Evolutionary conservation across 176 grass and related monocot species (phyloP), one percentile per base, ranked within the genome.

Genomic region (Alopecurus myosuroides): DNA sequence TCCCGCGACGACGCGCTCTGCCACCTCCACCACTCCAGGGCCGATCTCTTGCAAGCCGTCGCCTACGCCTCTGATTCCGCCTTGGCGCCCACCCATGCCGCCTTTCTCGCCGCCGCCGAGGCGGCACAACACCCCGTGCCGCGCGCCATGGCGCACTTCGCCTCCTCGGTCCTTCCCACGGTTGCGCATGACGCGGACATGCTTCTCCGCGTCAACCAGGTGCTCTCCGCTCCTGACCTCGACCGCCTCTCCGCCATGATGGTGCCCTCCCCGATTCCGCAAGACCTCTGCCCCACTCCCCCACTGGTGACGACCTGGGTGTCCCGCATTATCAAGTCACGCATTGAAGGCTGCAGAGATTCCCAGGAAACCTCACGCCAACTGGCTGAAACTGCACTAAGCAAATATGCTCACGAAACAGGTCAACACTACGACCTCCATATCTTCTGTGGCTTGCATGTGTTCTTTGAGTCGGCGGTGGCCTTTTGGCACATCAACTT

Each of bases 11-110:
- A 85, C 36, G 75, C 74, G 18, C 63, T 85, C 19, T 85, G 63
- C 63, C 84, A 85, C 19, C 74, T 85, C 75, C 40, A 52, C 11
- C 75, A 70, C 50, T 78, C 63, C 63, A 22, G 2, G 20, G 84
- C 36, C 19, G 20, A 68, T 36, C 63, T 78, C 2, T 52, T 6
- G 0, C 36, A 49, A 29, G 70, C 70, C 41, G 17, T 48, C 41
- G 70, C 70, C 23, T 73, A 40, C 26, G 23, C 23, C 41, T 29
- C 70, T 7, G 25, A 17, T 23, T 18, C 41, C 23, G 37, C 39
- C 37, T 8, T 40, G 22, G 11, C 22, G 36, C 37, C 68, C 37
- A 70, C 68, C 0, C 22, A 42, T 2, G 37, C 37, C 14, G 23
- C 70, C 70, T 73, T 46, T 29, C 70, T 73, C 70, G 41, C 41